phyloP scores from a whole-genome alignment of 345 rosid species.

The Dipteronia sinensis region DNA sequence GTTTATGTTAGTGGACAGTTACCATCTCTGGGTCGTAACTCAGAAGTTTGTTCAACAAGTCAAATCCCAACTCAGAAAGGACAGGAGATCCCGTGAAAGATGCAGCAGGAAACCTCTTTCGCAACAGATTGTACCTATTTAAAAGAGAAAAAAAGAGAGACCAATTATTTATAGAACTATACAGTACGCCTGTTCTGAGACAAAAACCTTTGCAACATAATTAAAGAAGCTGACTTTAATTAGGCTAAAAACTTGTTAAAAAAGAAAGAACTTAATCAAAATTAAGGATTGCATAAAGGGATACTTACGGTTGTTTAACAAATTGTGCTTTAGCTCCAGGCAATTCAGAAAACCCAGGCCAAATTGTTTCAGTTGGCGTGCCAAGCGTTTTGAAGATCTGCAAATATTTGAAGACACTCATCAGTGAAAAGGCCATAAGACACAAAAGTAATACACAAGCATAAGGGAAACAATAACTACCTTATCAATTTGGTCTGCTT shows the following conservation, averaged over 20 bases:
- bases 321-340: slow-evolving; percentile 74
- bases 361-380: slow-evolving; percentile 64
- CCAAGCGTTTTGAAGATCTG: slow-evolving; percentile 82
- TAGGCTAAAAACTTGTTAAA: background rate
- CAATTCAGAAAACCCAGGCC: slow-evolving; percentile 74
- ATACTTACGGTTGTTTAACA: slow-evolving; percentile 56
- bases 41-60: slow-evolving; percentile 67
- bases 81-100: slow-evolving; percentile 71
- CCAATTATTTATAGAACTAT: background rate
- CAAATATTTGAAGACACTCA: slow-evolving; percentile 7
- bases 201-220: background rate
- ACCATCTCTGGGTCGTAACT: slow-evolving; percentile 80
- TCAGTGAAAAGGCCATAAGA: slow-evolving; percentile 2
- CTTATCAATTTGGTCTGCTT: slow-evolving; percentile 74
- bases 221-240: background rate
- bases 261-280: slow-evolving; percentile 17
- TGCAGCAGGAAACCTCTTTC: slow-evolving; percentile 77
- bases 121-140: slow-evolving; percentile 62
- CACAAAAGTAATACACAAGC: background rate
- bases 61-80: slow-evolving; percentile 85
- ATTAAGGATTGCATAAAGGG: background rate
- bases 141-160: slow-evolving; percentile 18
- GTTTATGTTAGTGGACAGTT: background rate
- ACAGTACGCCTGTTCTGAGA: slow-evolving; percentile 22
- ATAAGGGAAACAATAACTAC: slow-evolving; percentile 30